Base-by-base conservation (phyloP, 1,284 basidiomycete species). In the Mycena sp. region DNA sequence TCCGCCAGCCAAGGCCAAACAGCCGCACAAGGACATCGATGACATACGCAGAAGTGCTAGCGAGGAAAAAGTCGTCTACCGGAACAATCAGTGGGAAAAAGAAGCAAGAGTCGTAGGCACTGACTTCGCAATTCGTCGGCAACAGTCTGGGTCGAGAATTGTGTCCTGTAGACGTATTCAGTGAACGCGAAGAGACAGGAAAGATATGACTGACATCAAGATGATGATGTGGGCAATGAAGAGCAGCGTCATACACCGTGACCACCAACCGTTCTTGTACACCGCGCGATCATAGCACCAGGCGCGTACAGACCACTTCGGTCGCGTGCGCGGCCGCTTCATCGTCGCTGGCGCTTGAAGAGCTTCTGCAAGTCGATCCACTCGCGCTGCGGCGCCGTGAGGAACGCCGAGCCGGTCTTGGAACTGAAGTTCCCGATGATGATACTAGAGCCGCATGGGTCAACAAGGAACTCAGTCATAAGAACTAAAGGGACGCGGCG, bases 251-350 rank as follows among this genome's bases (percentile, higher is more conserved):
- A 97, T 94, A 61, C 80, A 80, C 51, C 91, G 83, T 17, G 92
- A 87, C 96, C 97, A 99, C 89, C 92, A 96, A 0, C 97, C 97
- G 69, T 96, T 91, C 77, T 99, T 99, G 63, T 89, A 85, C 21
- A 95, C 89, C 0, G 96, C 95, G 32, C 94, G 87, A 65, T 96
- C 91, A 76, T 91, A 98, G 75, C 97, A 99, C 96, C 97, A 99
- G 21, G 85, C 83, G 48, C 92, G 83, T 25, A 96, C 70, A 0
- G 61, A 70, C 73, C 77, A 87, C 6, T 74, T 81, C 6, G 89
- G 94, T 25, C 84, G 80, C 12, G 67, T 76, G 63, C 87, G 85
- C 0, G 95, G 95, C 43, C 93, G 81, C 71, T 92, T 93, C 0
- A 94, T 0, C 97, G 96, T 32, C 87, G 84, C 73, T 99, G 96